Percentiles rank a stretch among this genome's conserved stretches.
These are phyloP conservation scores for Pleurotus citrinopileatus DNA, from an alignment of 768 basidiomycete genomes.

Conservation along the genomic window DNA sequence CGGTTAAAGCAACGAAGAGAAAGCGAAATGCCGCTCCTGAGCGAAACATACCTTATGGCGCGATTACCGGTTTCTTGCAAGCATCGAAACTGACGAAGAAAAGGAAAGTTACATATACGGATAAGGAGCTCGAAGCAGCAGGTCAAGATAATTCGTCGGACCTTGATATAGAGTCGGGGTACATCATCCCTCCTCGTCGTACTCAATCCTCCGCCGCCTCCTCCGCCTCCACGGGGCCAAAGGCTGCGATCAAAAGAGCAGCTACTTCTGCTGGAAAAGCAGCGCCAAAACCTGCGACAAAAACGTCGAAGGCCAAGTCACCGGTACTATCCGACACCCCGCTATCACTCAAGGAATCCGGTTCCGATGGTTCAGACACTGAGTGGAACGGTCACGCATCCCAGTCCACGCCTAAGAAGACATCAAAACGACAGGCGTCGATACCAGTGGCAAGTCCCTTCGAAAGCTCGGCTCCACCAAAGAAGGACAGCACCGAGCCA, in stretches of 20 bases:
- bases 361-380: neutral
- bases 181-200: constrained; percentile 43
- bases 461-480: neutral
- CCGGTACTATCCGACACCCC: neutral
- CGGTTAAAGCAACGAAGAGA: constrained; percentile 48
- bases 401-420: neutral
- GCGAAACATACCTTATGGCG: constrained; percentile 75
- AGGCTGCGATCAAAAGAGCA: constrained; percentile 41
- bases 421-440: constrained; percentile 10
- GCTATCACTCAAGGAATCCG: too few species aligned
- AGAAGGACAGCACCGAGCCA: neutral
- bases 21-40: constrained; percentile 66
- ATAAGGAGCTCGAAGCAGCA: constrained; percentile 46
- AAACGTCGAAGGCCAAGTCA: neutral
- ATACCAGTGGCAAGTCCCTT: constrained; percentile 4
- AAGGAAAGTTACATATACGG: constrained; percentile 36
- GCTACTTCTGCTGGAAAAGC: constrained; percentile 35
- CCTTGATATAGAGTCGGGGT: constrained; percentile 58
- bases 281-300: constrained; percentile 18
- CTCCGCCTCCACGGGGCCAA: constrained; percentile 26
- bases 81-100: constrained; percentile 54
- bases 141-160: constrained; percentile 70
- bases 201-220: constrained; percentile 43
- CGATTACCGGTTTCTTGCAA: constrained; percentile 67
- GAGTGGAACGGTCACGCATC: neutral